A percentile compares a stretch with the other conserved stretches of the same genome.
These are phyloP conservation scores for Hymenoscyphus fructigenus DNA, from an alignment of 2,329 filamentous ascomycete species.

Conservation along the genomic window DNA sequence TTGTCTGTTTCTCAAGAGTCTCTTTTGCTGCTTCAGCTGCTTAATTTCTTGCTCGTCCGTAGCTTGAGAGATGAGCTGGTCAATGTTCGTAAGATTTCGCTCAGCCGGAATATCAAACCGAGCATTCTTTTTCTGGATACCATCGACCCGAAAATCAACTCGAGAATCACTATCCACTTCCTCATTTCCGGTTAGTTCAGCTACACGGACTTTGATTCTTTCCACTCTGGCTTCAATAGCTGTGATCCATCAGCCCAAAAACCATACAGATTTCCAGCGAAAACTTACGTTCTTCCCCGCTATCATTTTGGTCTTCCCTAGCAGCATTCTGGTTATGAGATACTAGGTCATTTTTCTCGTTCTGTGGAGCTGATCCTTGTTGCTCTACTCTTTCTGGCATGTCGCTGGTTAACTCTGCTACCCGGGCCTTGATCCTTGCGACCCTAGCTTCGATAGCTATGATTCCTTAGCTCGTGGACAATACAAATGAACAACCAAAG, in stretches of 20 bases:
- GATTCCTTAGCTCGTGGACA: too few relatives aligned
- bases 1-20: slow-evolving; percentile 89
- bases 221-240: too few relatives aligned
- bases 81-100: slow-evolving; percentile 91
- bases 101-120: slow-evolving; percentile 96
- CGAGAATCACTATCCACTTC: too few relatives aligned
- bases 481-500: too few relatives aligned
- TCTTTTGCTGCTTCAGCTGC: slow-evolving; percentile 97
- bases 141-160: slow-evolving; percentile 28
- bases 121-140: slow-evolving; percentile 98
- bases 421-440: too few relatives aligned
- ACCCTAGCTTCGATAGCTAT: too few relatives aligned
- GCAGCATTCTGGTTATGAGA: slow-evolving; percentile 20
- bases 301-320: too few relatives aligned
- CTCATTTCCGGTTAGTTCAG: slow-evolving; percentile 19
- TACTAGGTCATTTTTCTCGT: slow-evolving; percentile 45
- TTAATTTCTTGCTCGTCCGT: slow-evolving; percentile 92
- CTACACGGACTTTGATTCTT: too few relatives aligned
- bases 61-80: slow-evolving; percentile 83
- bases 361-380: slow-evolving; percentile 46
- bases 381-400: slow-evolving; percentile 3
- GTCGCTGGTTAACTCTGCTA: too few relatives aligned
- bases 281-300: too few relatives aligned
- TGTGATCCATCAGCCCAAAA: too few relatives aligned
- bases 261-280: too few relatives aligned